Conservation (phyloP, 345 rosid species). For the Camelina sativa region DNA sequence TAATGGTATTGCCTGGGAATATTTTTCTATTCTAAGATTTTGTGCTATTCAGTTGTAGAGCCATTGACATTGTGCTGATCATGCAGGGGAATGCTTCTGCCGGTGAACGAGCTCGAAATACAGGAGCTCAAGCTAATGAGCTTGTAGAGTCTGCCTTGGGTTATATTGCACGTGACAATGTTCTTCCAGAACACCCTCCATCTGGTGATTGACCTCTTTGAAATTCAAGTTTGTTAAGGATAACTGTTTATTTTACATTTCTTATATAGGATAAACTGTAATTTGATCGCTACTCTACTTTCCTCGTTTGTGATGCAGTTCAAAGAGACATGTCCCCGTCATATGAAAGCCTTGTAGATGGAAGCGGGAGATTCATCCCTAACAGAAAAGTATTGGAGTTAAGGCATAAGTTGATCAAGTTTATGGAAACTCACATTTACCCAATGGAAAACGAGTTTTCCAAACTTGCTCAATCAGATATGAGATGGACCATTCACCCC, state of each 20-base stretch:
- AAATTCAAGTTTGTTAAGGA: conserved; percentile 15
- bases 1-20: conserved; percentile 61
- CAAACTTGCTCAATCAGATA: conserved; percentile 73
- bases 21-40: not conserved
- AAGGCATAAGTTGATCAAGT: conserved; percentile 72
- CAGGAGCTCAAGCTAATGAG: conserved; percentile 62
- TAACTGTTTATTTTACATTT: conserved; percentile 7
- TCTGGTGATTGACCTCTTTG: conserved; percentile 53
- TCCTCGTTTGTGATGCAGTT: conserved; percentile 40
- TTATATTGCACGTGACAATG: conserved; percentile 58
- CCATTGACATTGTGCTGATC: conserved; percentile 22
- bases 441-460: conserved; percentile 81
- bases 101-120: conserved; percentile 77
- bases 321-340: conserved; percentile 40
- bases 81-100: conserved; percentile 95
- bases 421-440: conserved; percentile 89
- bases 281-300: conserved; percentile 4
- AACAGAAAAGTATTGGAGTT: conserved; percentile 62
- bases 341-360: conserved; percentile 52
- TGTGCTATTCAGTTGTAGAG: conserved; percentile 12
- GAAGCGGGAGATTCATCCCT: conserved; percentile 73
- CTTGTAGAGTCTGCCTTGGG: conserved; percentile 70
- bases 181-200: conserved; percentile 76
- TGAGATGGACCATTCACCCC: conserved; percentile 89
- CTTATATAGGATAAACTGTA: not conserved